Percentiles rank a stretch among this genome's conserved stretches.
phyloP scores from a whole-genome alignment of 1,284 basidiomycete genomes.

The Mycosarcoma mackinlayi region DNA sequence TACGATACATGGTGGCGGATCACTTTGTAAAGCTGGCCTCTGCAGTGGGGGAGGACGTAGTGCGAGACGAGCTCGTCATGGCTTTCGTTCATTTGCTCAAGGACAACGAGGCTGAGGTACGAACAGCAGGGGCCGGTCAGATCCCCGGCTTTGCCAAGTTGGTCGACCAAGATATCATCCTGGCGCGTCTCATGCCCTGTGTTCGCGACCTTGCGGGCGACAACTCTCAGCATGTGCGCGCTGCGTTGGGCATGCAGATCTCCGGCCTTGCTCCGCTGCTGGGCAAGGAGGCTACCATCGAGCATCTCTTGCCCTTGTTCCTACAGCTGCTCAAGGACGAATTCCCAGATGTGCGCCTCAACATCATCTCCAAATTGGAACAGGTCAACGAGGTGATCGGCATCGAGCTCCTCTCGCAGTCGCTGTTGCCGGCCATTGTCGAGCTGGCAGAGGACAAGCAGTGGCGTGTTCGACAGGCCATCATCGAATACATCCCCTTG shows the following conservation, averaged over 20 bases:
- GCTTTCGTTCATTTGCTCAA: slow-evolving; percentile 95
- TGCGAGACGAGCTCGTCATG: slow-evolving; percentile 91
- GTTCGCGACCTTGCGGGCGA: slow-evolving; percentile 95
- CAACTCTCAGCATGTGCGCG: slow-evolving; percentile 94
- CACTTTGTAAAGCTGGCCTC: slow-evolving; percentile 96
- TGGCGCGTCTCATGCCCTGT: slow-evolving; percentile 93
- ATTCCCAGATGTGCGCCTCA: slow-evolving; percentile 96
- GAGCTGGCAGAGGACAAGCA: slow-evolving; percentile 99
- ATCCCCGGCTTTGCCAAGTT: slow-evolving; percentile 97
- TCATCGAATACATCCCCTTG: slow-evolving; percentile 98
- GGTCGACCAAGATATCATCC: slow-evolving; percentile 91
- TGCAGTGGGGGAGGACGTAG: slow-evolving; percentile 87
- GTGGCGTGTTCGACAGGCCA: slow-evolving; percentile 98
- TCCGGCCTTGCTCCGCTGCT: slow-evolving; percentile 96
- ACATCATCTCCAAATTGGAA: slow-evolving; percentile 99
- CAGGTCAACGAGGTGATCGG: slow-evolving; percentile 97
- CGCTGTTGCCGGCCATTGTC: slow-evolving; percentile 95
- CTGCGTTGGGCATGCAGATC: slow-evolving; percentile 95
- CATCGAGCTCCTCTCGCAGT: slow-evolving; percentile 93
- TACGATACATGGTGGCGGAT: slow-evolving; percentile 98
- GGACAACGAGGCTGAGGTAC: slow-evolving; percentile 98
- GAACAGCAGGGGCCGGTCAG: slow-evolving; percentile 94
- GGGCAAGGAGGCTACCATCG: slow-evolving; percentile 92
- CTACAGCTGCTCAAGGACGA: slow-evolving; percentile 97
- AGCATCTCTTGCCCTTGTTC: slow-evolving; percentile 96